These are phyloP conservation scores for Fraxinus floribunda DNA, from an alignment of 305 asterid genomes.

Conservation along the genomic window DNA sequence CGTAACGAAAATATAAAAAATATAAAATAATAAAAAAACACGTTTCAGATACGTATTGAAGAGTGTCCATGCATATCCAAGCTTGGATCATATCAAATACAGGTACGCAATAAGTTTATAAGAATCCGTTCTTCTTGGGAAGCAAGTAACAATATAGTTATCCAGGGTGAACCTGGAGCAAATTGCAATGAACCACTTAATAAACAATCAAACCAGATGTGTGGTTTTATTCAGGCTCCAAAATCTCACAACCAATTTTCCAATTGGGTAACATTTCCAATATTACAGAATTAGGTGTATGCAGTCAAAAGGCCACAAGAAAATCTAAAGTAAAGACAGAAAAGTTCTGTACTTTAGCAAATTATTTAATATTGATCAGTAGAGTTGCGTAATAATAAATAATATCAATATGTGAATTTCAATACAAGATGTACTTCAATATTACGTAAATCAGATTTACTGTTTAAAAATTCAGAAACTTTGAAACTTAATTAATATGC, in stretches of 20 bases:
- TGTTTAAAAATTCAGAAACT: not conserved
- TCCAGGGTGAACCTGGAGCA: not conserved
- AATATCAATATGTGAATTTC: slow-evolving; percentile 11
- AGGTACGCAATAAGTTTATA: not conserved
- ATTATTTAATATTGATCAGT: not conserved
- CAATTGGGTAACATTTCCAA: not conserved
- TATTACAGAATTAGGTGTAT: not conserved
- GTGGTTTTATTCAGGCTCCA: not conserved
- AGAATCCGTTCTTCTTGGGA: not conserved
- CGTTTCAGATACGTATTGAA: not conserved
- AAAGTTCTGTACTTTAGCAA: not conserved
- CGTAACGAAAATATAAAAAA: not conserved
- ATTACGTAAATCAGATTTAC: slow-evolving; percentile 1
- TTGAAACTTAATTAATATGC: not conserved
- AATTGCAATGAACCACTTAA: not conserved
- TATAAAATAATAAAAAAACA: not conserved
- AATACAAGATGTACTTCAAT: not conserved
- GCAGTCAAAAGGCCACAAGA: not conserved
- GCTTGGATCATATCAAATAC: not conserved
- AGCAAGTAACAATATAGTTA: not conserved
- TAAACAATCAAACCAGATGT: not conserved
- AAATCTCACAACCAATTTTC: not conserved
- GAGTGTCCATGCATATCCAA: not conserved
- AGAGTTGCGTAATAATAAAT: not conserved
- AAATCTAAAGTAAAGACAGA: not conserved